Conservation (phyloP, 1,284 basidiomycete genomes). For the Coniferiporia weirii region DNA sequence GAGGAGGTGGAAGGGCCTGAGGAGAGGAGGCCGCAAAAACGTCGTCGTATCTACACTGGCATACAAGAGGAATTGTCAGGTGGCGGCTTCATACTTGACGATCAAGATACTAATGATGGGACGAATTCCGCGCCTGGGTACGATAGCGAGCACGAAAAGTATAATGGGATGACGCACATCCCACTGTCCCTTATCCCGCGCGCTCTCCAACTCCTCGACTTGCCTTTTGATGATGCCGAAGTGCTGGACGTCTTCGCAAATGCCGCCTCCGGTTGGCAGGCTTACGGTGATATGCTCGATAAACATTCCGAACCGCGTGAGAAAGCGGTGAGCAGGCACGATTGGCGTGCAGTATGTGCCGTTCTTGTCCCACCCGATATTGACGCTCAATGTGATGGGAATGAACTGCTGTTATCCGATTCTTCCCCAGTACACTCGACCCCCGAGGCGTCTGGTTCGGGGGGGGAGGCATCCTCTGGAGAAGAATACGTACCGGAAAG, state of each 20-base stretch:
- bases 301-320: slow-evolving; percentile 20
- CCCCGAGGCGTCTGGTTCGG: slow-evolving; percentile 18
- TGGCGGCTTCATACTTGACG: slow-evolving; percentile 11
- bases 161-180: slow-evolving; percentile 30
- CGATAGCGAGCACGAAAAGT: background rate
- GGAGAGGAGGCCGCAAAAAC: slow-evolving; percentile 8
- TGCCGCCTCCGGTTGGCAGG: slow-evolving; percentile 63
- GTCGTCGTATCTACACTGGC: slow-evolving; percentile 4
- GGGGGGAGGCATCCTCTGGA: slow-evolving; percentile 17
- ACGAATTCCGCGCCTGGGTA: background rate
- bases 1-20: background rate
- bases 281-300: slow-evolving; percentile 19
- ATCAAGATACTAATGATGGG: background rate
- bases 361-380: slow-evolving; percentile 47
- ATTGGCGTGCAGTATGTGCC: slow-evolving; percentile 72
- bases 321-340: slow-evolving; percentile 45
- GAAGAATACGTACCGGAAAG: slow-evolving; percentile 18
- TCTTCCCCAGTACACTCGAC: slow-evolving; percentile 3
- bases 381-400: slow-evolving; percentile 22
- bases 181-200: slow-evolving; percentile 51
- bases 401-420: slow-evolving; percentile 24
- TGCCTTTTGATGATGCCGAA: slow-evolving; percentile 62
- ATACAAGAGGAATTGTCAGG: background rate
- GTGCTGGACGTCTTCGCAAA: slow-evolving; percentile 64
- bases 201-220: slow-evolving; percentile 58